These are phyloP conservation scores for Dendrobium officinale DNA, from an alignment of 106 monocot genomes.

Conservation along the genomic window DNA sequence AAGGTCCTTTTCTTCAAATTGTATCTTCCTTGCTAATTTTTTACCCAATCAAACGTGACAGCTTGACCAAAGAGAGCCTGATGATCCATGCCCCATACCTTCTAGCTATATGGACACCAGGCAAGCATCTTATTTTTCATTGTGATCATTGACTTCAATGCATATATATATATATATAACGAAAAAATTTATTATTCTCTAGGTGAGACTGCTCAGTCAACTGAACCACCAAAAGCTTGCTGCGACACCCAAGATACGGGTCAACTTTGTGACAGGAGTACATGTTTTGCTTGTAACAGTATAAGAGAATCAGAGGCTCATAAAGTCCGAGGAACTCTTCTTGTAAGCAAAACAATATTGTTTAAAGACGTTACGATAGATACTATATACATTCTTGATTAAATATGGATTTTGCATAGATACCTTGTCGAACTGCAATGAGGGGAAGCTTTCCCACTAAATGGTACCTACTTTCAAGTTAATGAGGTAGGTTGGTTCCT, in stretches of 20 bases:
- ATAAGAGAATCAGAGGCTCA: conserved; percentile 46
- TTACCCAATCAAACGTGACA: conserved; percentile 16
- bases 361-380: not conserved
- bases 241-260: conserved; percentile 27
- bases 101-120: conserved; percentile 74
- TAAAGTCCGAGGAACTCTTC: conserved; percentile 54
- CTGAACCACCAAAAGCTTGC: conserved; percentile 36
- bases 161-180: not conserved
- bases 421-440: conserved; percentile 29
- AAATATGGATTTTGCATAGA: conserved; percentile 13
- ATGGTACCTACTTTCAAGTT: conserved; percentile 33
- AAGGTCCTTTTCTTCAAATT: not conserved
- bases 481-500: conserved; percentile 14
- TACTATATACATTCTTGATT: not conserved
- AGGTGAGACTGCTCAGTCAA: conserved; percentile 72
- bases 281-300: conserved; percentile 61
- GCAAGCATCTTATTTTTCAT: conserved; percentile 13
- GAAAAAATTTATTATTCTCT: not conserved
- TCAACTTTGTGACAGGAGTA: conserved; percentile 27
- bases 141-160: not conserved
- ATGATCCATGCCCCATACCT: conserved; percentile 67
- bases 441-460: conserved; percentile 30
- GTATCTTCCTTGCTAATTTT: not conserved
- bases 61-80: conserved; percentile 56
- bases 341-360: conserved; percentile 25